Conservation (phyloP, 306 rosid species). For the Prunus salicina region DNA sequence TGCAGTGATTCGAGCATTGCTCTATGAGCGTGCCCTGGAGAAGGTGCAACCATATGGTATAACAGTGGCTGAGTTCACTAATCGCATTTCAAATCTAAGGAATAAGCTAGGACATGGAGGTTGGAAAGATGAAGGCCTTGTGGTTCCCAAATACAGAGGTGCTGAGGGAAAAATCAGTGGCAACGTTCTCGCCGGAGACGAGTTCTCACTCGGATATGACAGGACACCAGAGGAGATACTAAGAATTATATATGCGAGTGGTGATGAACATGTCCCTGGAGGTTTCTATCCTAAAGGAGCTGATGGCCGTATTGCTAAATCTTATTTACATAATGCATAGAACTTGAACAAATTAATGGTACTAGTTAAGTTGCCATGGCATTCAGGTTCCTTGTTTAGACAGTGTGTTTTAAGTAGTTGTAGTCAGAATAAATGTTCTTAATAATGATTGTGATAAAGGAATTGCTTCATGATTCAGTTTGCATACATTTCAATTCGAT, state of each 20-base stretch:
- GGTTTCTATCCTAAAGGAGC: constrained; percentile 78
- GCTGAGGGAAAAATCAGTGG: constrained; percentile 49
- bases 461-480: too few species aligned
- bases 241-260: constrained; percentile 62
- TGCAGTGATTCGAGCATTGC: constrained; percentile 58
- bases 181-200: constrained; percentile 57
- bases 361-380: too few species aligned
- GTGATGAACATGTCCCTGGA: constrained; percentile 60
- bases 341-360: not conserved
- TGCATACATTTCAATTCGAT: not conserved
- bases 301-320: constrained; percentile 55
- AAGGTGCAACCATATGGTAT: constrained; percentile 46
- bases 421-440: not conserved
- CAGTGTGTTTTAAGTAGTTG: too few species aligned
- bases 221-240: constrained; percentile 68
- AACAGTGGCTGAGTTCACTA: constrained; percentile 61
- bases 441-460: too few species aligned
- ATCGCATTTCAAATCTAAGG: constrained; percentile 54
- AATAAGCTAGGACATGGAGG: constrained; percentile 52
- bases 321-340: constrained; percentile 14
- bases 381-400: too few species aligned
- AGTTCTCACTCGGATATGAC: constrained; percentile 42
- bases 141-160: constrained; percentile 31
- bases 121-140: constrained; percentile 73
- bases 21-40: constrained; percentile 28